Conservation (phyloP, 2,329 filamentous ascomycete genomes). For the Fusarium pseudoanthophilum region DNA sequence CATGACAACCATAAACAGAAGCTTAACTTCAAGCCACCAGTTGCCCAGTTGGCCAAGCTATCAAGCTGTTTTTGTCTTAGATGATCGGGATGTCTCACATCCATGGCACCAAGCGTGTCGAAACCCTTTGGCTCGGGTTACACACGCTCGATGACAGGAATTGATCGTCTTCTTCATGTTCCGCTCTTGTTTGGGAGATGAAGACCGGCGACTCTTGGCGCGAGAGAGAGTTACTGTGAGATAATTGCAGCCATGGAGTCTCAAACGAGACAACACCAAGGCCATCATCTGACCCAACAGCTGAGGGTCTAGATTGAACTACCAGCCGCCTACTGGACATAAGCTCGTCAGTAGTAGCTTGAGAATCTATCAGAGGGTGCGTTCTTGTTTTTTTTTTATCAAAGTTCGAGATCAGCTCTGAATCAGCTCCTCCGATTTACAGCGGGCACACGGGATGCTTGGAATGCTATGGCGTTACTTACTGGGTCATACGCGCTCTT, state of each 20-base stretch:
- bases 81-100: not conserved
- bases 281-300: not conserved
- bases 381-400: rapidly evolving
- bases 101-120: not conserved
- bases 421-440: not conserved
- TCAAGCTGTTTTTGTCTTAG: not conserved
- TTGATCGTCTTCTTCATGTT: not conserved
- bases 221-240: rapidly evolving
- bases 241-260: not conserved
- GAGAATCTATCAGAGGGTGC: rapidly evolving
- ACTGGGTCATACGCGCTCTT: not conserved
- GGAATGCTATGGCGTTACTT: not conserved
- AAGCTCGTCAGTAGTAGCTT: not conserved
- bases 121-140: no score
- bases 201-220: not conserved
- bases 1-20: conserved; percentile 12
- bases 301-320: no score
- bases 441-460: not conserved
- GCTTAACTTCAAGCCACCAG: not conserved
- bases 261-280: no score
- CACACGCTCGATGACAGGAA: not conserved
- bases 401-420: not conserved
- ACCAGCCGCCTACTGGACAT: no score
- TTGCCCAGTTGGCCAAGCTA: rapidly evolving
- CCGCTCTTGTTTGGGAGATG: rapidly evolving